These are phyloP conservation scores for Trypanosoma brucei DNA, from an alignment of 208 protist genomes.

Conservation along the genomic window DNA sequence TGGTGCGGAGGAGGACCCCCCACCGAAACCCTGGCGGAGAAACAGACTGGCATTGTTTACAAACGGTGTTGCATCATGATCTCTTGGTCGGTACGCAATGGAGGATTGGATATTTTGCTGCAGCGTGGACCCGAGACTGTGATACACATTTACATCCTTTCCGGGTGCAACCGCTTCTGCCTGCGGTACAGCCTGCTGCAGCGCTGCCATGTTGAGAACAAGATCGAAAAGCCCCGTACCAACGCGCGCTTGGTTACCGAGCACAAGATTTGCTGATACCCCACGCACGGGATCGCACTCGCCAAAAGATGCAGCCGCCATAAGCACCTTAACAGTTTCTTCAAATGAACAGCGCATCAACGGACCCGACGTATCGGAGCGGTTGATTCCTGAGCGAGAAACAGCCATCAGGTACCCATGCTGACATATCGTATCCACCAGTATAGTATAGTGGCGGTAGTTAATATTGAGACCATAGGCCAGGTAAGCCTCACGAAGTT, in stretches of 20 bases:
- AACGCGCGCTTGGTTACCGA: slow-evolving; percentile 95
- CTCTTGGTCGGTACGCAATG: slow-evolving; percentile 23
- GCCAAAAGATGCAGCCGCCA: slow-evolving; percentile 95
- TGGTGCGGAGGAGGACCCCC: slow-evolving; percentile 8
- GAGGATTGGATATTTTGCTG: slow-evolving; percentile 29
- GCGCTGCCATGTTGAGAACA: slow-evolving; percentile 90
- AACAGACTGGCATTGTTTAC: slow-evolving; percentile 64
- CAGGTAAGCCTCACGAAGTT: slow-evolving; percentile 92
- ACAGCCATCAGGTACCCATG: slow-evolving; percentile 96
- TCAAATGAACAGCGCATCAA: slow-evolving; percentile 99
- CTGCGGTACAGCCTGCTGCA: slow-evolving; percentile 80
- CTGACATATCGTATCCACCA: slow-evolving; percentile 99
- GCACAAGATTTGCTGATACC: slow-evolving; percentile 97
- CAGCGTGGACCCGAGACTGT: slow-evolving; percentile 61
- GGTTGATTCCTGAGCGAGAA: slow-evolving; percentile 95
- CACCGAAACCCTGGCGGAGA: slow-evolving; percentile 21
- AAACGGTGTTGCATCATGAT: slow-evolving; percentile 56
- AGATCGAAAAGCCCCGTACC: slow-evolving; percentile 98
- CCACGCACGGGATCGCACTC: slow-evolving; percentile 95
- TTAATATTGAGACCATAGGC: slow-evolving; percentile 98
- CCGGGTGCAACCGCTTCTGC: slow-evolving; percentile 71
- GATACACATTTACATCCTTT: slow-evolving; percentile 75
- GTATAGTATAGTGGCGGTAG: slow-evolving; percentile 97
- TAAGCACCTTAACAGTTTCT: slow-evolving; percentile 99
- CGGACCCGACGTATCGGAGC: slow-evolving; percentile 91